phyloP scores from a whole-genome alignment of 805 yeast genomes.

The Suhomyces sp. region DNA sequence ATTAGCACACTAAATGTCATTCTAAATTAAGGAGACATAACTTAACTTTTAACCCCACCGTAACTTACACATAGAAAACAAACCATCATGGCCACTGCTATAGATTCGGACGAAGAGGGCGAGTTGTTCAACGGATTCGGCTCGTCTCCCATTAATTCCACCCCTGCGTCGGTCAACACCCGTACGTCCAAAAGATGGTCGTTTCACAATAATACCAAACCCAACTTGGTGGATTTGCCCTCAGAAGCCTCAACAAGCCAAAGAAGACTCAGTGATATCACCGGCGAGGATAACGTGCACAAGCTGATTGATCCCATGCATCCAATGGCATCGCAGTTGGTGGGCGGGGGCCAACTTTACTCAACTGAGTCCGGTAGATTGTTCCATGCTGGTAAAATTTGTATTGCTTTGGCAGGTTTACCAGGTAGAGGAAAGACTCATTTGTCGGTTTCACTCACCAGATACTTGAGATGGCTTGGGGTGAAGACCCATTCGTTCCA shows the following conservation, averaged over 20 bases:
- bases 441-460: constrained; percentile 83
- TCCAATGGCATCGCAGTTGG: constrained; percentile 40
- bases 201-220: constrained; percentile 36
- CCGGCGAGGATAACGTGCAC: constrained; percentile 62
- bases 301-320: constrained; percentile 61
- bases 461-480: constrained; percentile 95
- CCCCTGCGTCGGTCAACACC: constrained; percentile 23
- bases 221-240: constrained; percentile 38
- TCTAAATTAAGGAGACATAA: no score
- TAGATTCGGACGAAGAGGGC: constrained; percentile 28
- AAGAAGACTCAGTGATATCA: constrained; percentile 40
- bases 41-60: no score
- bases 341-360: constrained; percentile 70
- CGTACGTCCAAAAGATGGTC: constrained; percentile 45
- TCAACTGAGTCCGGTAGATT: constrained; percentile 89
- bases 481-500: constrained; percentile 91
- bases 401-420: constrained; percentile 84
- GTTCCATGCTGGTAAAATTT: constrained; percentile 93
- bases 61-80: no score
- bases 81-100: no score
- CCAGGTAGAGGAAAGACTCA: constrained; percentile 97
- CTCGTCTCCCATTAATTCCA: constrained; percentile 30
- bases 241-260: constrained; percentile 23
- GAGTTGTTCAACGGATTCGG: constrained; percentile 40
- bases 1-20: no score